A percentile compares a stretch with the other conserved stretches of the same genome.
Conservation (phyloP, 345 rosid species). For the Lumnitzera racemosa region DNA sequence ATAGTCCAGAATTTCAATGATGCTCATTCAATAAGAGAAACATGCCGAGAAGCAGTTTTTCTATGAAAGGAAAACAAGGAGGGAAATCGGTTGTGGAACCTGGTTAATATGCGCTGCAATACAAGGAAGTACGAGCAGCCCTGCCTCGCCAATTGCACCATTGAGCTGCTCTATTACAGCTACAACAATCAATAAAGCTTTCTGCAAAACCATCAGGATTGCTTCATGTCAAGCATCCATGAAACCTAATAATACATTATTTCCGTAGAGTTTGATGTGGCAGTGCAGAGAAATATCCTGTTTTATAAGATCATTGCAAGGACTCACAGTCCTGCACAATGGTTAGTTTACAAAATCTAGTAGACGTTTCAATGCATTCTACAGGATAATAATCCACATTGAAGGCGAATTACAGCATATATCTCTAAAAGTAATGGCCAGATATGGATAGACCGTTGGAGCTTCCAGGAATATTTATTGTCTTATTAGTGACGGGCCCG, state of each 20-base stretch:
- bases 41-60: no score
- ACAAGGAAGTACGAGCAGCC: constrained; percentile 23
- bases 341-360: no score
- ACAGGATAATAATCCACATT: no score
- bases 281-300: no score
- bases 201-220: constrained; percentile 11
- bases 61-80: not conserved
- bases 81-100: constrained; percentile 5
- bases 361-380: no score
- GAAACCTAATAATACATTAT: not conserved
- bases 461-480: no score
- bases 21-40: not conserved
- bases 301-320: no score
- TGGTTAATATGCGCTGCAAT: constrained; percentile 23
- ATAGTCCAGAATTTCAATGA: not conserved
- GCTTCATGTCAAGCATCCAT: not conserved
- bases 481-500: no score
- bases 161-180: constrained; percentile 24
- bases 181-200: constrained; percentile 20
- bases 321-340: no score
- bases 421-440: no score
- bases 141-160: constrained; percentile 24
- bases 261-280: not conserved
- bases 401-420: no score
- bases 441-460: not conserved